Base-by-base conservation (phyloP, 768 basidiomycete species). In the Trametes cingulata region DNA sequence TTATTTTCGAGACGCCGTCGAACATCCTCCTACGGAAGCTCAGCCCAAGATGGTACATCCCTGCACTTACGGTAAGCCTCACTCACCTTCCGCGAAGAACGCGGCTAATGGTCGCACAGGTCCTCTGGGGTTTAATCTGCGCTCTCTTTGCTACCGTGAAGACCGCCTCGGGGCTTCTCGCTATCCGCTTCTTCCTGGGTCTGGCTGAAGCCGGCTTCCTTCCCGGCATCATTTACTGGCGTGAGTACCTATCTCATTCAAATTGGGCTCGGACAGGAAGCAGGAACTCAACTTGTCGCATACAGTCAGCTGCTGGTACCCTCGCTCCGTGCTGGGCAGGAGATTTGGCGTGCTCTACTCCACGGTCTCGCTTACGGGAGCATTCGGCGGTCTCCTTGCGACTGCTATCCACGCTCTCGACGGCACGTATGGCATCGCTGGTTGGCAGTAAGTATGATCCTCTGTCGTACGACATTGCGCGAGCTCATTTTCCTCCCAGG, bases 301-400 rank as follows among this genome's bases (percentile, higher is more conserved):
- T 45, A 25, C 22, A 69, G 69, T 78, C 27, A 78, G 77, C 17
- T 77, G 76, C 60, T 80, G 78, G 78, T 81, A 79, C 60, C 74
- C 69, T 3, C 70, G 67, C 12, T 42, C 55, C 1, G 64, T 69
- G 46, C 66, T 66, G 20, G 67, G 68, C 1, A 36, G 68, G 10
- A 65, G 68, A 12, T 68, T 64, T 43, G 65, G 60, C 25, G 41
- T 73, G 3, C 66, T 72, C 35, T 73, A 74, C 57, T 69, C 71
- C 2, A 73, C 63, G 2, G 70, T 69, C 7, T 69, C 70, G 9
- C 63, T 70, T 6, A 64, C 59, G 3, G 64, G 65, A n/a, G 61
- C 62, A 1, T 64, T 65, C 43, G 68, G 70, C 25, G 69, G 69
- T 6, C 65, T 68, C 7, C 66, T 71, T 15, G 77, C 78, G 0